phyloP scores from a whole-genome alignment of 2,329 filamentous ascomycete species.

The Xylariaceae sp. region DNA sequence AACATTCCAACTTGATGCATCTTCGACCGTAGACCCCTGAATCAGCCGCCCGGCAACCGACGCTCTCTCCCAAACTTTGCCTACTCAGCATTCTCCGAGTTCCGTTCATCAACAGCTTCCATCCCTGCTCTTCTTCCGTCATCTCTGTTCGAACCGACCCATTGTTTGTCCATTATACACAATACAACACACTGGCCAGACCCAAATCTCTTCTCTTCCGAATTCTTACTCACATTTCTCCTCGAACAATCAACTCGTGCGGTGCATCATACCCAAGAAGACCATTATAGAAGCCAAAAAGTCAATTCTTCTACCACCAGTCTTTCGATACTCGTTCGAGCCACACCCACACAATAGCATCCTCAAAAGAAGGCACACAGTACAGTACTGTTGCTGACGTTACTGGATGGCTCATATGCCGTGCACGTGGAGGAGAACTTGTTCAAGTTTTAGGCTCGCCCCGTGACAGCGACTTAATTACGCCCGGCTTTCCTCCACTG shows the following conservation, averaged over 20 bases:
- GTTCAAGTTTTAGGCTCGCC: slow-evolving; percentile 5
- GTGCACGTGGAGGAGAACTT: slow-evolving; percentile 3
- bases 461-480: slow-evolving; percentile 7
- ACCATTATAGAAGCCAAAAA: too few relatives aligned
- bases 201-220: too few relatives aligned
- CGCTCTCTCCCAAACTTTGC: neutral
- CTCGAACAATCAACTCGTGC: too few relatives aligned
- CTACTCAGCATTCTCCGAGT: slow-evolving; percentile 1
- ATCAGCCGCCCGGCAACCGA: slow-evolving; percentile 6
- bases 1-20: slow-evolving; percentile 13
- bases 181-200: too few relatives aligned
- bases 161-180: too few relatives aligned
- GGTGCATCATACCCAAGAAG: too few relatives aligned
- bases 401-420: slow-evolving; percentile 8
- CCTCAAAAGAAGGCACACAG: too few relatives aligned
- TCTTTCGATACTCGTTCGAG: too few relatives aligned
- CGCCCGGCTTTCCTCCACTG: too few relatives aligned
- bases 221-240: too few relatives aligned
- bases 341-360: neutral
- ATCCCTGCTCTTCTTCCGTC: neutral
- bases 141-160: slow-evolving; percentile 1
- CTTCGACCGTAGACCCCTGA: slow-evolving; percentile 7
- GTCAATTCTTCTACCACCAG: too few relatives aligned
- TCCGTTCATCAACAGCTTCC: slow-evolving; percentile 6
- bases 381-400: neutral